Percentiles rank a stretch among this genome's conserved stretches.
Evolutionary conservation across 768 basidiomycete species (phyloP).

Genomic region (Fomitopsis pulvina): DNA sequence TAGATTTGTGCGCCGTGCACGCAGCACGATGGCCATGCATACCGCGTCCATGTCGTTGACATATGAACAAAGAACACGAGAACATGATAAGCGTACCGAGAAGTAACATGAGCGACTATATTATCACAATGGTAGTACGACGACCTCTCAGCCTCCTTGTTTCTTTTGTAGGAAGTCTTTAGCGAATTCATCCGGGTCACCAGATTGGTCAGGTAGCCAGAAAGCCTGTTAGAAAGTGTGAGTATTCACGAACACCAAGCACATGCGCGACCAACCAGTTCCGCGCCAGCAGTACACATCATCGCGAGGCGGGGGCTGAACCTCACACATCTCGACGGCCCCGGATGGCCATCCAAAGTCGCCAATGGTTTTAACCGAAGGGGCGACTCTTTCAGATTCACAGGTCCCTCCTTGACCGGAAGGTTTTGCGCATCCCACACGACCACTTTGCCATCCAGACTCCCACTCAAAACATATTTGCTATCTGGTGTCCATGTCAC

Average conservation of each 20-base stretch:
- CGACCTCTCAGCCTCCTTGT: slow-evolving; percentile 3
- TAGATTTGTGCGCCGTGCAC: too few species aligned
- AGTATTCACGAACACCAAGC: slow-evolving; percentile 1
- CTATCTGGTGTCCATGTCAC: slow-evolving; percentile 93
- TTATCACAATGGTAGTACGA: neutral
- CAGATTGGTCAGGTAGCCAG: slow-evolving; percentile 63
- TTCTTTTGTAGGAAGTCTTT: slow-evolving; percentile 60
- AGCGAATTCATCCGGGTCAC: slow-evolving; percentile 64
- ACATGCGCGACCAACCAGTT: slow-evolving; percentile 50
- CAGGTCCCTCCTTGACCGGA: slow-evolving; percentile 41
- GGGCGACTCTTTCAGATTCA: slow-evolving; percentile 50
- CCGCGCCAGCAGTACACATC: slow-evolving; percentile 79
- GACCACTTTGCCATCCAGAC: slow-evolving; percentile 75
- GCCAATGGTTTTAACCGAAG: slow-evolving; percentile 43
- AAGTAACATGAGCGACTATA: neutral
- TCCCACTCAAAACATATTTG: slow-evolving; percentile 82
- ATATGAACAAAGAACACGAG: too few species aligned
- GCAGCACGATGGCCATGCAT: too few species aligned
- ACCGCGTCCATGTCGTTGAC: too few species aligned
- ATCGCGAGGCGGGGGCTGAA: slow-evolving; percentile 90
- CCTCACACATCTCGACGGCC: slow-evolving; percentile 76
- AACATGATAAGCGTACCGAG: neutral
- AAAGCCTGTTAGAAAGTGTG: slow-evolving; percentile 36
- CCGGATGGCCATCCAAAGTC: slow-evolving; percentile 72
- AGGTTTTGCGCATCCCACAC: slow-evolving; percentile 82